Base-by-base conservation (phyloP, 768 basidiomycete genomes). In the Tricholoma furcatifolium region DNA sequence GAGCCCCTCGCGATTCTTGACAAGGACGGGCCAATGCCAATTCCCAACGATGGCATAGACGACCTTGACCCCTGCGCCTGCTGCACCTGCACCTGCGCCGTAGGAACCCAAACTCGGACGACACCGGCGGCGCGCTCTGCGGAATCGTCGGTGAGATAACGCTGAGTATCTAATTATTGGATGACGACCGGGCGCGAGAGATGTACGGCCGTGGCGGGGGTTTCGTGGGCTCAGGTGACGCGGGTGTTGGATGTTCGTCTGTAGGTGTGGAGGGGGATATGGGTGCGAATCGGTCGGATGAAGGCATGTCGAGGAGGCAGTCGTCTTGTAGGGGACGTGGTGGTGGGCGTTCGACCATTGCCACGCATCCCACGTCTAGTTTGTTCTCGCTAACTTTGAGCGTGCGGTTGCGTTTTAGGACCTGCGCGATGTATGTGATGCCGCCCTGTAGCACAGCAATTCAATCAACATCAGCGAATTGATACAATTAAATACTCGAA, bases 301-400 rank as follows among this genome's bases (percentile, higher is more conserved):
- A 48, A 59, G 62, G 27, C 18, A 18, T 2, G 50, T 39, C 43
- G 3, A 75, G 75, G 58, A 76, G 83, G 32, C 83, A 85, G 49
- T 90, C 89, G 9, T 90, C 88, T 12, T 77, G 72, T 41, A 92
- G 67, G 1, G 85, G 79, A 7, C 88, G 82, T 2, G 88, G 87
- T 4, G 91, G 89, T 2, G 91, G 87, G 2, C 91, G 82, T 64
- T 93, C 91, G 21, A 93, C 88, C 81, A 88, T 87, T 0, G 90
- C 89, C 64, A 89, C 88, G 11, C 92, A 91, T 7, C 79, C 73
- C 1, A 90, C 81, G 52, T 96, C 96, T 5, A 99, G 81, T 66
- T 89, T 93, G 68, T 98, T 98, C 67, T 98, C 96, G 62, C 90
- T 88, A 5, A 98, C 87, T 69, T 96, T 97, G 41, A 98, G 75